phyloP scores from a whole-genome alignment of 495 filamentous ascomycete genomes.

The Aspergillus mulundensis region DNA sequence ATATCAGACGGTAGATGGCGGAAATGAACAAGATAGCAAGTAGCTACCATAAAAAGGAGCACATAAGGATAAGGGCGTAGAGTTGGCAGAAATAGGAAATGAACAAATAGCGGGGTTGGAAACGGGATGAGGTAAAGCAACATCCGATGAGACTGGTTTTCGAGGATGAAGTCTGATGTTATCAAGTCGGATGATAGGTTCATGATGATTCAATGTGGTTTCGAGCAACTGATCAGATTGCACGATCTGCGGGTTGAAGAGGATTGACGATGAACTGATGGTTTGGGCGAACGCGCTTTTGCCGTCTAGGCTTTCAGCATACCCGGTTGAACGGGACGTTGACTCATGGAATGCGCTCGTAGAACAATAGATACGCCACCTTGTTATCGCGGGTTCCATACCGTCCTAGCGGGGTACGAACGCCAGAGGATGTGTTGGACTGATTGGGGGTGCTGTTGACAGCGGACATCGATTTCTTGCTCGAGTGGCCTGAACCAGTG shows the following conservation, averaged over 20 bases:
- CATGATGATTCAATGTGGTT: background rate
- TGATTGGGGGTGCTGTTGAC: constrained; percentile 59
- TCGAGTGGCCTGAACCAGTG: constrained; percentile 39
- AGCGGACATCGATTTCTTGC: constrained; percentile 64
- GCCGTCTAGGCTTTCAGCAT: background rate
- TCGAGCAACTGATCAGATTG: background rate
- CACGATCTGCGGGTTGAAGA: background rate
- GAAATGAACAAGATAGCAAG: background rate
- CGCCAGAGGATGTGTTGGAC: constrained; percentile 45
- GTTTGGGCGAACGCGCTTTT: background rate
- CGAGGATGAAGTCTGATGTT: background rate
- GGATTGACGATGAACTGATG: background rate
- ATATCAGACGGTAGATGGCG: constrained; percentile 8
- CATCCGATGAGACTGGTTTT: background rate
- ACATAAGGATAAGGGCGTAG: background rate
- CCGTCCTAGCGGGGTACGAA: constrained; percentile 58
- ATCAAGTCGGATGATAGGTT: background rate
- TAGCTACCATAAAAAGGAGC: constrained; percentile 1
- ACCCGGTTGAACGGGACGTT: background rate
- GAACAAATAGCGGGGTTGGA: background rate
- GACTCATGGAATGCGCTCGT: constrained; percentile 63
- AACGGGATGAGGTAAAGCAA: background rate
- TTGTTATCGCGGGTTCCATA: constrained; percentile 85
- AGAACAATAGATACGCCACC: constrained; percentile 94
- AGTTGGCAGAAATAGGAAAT: background rate